A percentile compares a stretch with the other conserved stretches of the same genome.
Conservation (phyloP, 345 rosid species). For the Ceriops decandra region DNA sequence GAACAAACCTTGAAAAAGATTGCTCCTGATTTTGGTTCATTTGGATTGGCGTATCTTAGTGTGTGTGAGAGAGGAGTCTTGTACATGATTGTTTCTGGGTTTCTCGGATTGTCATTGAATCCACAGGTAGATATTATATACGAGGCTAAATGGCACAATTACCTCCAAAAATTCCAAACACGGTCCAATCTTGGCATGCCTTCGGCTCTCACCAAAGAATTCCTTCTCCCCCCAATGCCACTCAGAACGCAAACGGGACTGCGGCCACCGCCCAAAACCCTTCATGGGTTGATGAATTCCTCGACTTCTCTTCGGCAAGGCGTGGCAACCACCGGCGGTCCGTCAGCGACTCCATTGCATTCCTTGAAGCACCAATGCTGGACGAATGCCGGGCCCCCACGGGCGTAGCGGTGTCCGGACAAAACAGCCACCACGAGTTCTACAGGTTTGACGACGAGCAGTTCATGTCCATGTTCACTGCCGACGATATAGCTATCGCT, state of each 20-base stretch:
- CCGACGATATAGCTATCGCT: slow-evolving; percentile 22
- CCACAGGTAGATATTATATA: no score
- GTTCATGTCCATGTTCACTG: slow-evolving; percentile 29
- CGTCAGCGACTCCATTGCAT: slow-evolving; percentile 32
- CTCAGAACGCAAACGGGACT: slow-evolving; percentile 3
- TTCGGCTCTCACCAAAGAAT: slow-evolving; percentile 42
- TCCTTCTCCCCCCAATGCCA: slow-evolving; percentile 19
- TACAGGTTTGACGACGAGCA: slow-evolving; percentile 34
- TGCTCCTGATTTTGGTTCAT: no score
- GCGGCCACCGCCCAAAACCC: slow-evolving; percentile 17
- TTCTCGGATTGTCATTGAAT: no score
- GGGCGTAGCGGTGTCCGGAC: slow-evolving; percentile 10
- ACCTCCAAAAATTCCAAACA: slow-evolving; percentile 88
- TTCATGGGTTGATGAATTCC: slow-evolving; percentile 34
- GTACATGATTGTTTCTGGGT: no score
- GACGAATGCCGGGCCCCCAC: slow-evolving; percentile 16
- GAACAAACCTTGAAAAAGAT: no score
- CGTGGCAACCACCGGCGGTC: slow-evolving; percentile 33
- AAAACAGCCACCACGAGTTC: slow-evolving; percentile 14
- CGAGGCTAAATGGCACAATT: slow-evolving; percentile 61
- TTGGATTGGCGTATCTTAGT: no score
- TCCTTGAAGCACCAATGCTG: slow-evolving; percentile 26
- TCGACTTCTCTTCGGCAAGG: slow-evolving; percentile 29
- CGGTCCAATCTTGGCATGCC: slow-evolving; percentile 70
- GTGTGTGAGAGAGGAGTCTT: no score